Base-by-base conservation (phyloP, 225 moss, liverwort and hornwort species). In the Sphagnum contortum region DNA sequence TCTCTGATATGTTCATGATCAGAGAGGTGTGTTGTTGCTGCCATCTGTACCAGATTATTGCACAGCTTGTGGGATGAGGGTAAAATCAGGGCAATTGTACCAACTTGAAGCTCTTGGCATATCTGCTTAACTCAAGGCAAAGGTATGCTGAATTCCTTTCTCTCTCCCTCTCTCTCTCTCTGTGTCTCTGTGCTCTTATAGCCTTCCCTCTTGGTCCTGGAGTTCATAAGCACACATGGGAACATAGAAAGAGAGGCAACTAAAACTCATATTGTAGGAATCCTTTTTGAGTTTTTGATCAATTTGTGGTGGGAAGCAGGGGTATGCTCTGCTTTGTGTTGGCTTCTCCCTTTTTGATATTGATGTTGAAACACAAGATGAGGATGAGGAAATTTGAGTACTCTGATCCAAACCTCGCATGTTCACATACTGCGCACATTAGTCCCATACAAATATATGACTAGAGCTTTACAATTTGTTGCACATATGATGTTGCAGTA, bases 61-160 rank as follows among this genome's bases (percentile, higher is more conserved):
- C 83, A 98, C 98, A 48, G 80, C 98, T 44, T 98, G 98, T 82
- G 98, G 93, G 6, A 93, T 98, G 48, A 89, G 98, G 63, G 89
- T 98, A 9, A 91, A 89, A 60, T 93, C 98, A 47, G 98, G 98
- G 61, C 76, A 88, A 50, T 71, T 98, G 64, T 71, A 78, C 64
- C 98, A 98, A 74, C 98, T 93, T n/a, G 91, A 89, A 80, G 98
- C 98, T 62, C 83, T 98, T 29, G 98, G 98, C 48, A 93, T 98
- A 64, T 93, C 98, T 73, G 76, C 82, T 14, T 93, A 93, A 63
- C 78, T 98, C 51, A 98, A 84, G 68, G 83, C 85, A 48, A 83
- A 93, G 98, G 98, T 93, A n/a, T 67, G 68, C 9, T 5, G 52
- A 5, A 5, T 5, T 9, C 9, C 9, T 52, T 9, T 52, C 52